These are phyloP conservation scores for Trametes cingulata DNA, from an alignment of 768 basidiomycete genomes.

Conservation along the genomic window DNA sequence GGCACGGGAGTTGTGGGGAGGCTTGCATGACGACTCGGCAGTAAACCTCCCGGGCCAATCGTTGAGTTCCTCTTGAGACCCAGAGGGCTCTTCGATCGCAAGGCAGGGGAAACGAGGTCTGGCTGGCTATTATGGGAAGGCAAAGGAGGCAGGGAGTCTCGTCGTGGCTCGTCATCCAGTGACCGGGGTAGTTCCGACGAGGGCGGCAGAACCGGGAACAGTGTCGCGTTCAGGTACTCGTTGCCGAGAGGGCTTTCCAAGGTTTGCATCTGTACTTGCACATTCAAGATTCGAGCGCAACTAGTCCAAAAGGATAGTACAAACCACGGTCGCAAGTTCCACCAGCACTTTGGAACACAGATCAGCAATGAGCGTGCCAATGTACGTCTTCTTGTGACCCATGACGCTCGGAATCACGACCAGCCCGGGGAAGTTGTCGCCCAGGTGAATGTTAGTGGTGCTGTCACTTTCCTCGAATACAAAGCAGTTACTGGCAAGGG, in stretches of 20 bases:
- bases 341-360: constrained; percentile 84
- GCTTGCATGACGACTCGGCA: constrained; percentile 52
- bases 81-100: constrained; percentile 32
- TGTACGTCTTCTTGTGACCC: constrained; percentile 85
- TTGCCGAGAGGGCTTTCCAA: constrained; percentile 85
- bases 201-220: constrained; percentile 64
- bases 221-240: constrained; percentile 73
- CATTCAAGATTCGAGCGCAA: neutral
- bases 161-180: constrained; percentile 47
- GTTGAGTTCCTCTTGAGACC: constrained; percentile 58
- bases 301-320: constrained; percentile 29
- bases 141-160: constrained; percentile 47
- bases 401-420: constrained; percentile 82
- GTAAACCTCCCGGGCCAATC: constrained; percentile 29
- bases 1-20: constrained; percentile 38
- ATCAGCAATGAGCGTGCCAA: constrained; percentile 87
- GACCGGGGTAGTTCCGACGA: constrained; percentile 60
- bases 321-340: constrained; percentile 83
- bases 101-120: constrained; percentile 42
- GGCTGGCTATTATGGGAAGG: constrained; percentile 56
- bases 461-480: constrained; percentile 76
- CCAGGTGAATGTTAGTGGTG: constrained; percentile 54
- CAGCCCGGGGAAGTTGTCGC: constrained; percentile 59
- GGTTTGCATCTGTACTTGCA: constrained; percentile 58
- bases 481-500: constrained; percentile 80